Evolutionary conservation across 2,329 filamentous ascomycete species (phyloP).

Genomic region (Hyphodiscus sp.): DNA sequence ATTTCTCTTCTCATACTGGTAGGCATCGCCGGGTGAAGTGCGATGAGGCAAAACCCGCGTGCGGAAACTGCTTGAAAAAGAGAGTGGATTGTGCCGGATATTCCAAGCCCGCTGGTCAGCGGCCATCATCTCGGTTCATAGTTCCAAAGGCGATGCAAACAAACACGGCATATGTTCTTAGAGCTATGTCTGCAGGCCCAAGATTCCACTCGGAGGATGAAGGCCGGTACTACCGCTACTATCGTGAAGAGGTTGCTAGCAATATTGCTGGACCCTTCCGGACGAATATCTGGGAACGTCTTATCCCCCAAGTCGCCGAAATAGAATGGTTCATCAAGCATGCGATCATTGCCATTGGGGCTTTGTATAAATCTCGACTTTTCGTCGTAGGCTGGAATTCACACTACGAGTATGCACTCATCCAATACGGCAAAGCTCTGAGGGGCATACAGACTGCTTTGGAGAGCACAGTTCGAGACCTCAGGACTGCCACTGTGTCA

Average conservation of each 20-base stretch:
- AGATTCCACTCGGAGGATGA: constrained; percentile 9
- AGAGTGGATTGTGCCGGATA: constrained; percentile 18
- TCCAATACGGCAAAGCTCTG: constrained; percentile 4
- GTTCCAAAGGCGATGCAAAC: not conserved
- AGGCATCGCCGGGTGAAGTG: constrained; percentile 39
- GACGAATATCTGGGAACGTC: constrained; percentile 11
- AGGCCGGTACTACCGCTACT: constrained; percentile 14
- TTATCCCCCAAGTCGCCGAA: constrained; percentile 17
- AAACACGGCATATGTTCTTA: not conserved
- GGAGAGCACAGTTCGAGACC: not conserved
- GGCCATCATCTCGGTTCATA: not conserved
- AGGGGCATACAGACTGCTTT: constrained; percentile 2
- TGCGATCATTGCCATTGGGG: constrained; percentile 17
- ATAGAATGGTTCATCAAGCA: constrained; percentile 14
- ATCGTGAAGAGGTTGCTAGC: constrained; percentile 11
- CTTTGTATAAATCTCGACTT: constrained; percentile 7
- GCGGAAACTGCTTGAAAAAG: constrained; percentile 13
- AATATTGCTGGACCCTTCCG: constrained; percentile 12
- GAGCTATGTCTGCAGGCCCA: not conserved
- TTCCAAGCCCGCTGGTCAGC: constrained; percentile 1
- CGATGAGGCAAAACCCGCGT: constrained; percentile 17
- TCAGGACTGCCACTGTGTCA: constrained; percentile 4
- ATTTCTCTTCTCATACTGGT: not conserved
- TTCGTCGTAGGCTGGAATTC: not conserved
- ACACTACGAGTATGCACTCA: constrained; percentile 5